A percentile compares a stretch with the other conserved stretches of the same genome.
Evolutionary conservation across 805 yeast genomes (phyloP).

Genomic region (Zygotorulaspora chibaensis): DNA sequence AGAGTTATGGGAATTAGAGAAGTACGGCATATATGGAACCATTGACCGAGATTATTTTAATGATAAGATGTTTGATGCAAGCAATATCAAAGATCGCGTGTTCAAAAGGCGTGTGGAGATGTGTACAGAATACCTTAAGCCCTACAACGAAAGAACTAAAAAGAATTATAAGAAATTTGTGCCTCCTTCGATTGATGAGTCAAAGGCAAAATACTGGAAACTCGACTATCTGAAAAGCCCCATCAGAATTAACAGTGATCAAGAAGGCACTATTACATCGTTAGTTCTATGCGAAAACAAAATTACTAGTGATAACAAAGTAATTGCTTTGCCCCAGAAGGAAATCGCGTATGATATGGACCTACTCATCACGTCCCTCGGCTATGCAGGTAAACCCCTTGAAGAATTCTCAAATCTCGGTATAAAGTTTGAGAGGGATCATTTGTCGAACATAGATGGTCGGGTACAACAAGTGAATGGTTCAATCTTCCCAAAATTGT

Average conservation of each 20-base stretch:
- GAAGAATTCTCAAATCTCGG: constrained; percentile 50
- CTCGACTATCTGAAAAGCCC: constrained; percentile 72
- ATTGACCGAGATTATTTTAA: constrained; percentile 38
- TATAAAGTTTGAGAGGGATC: constrained; percentile 49
- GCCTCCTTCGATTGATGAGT: constrained; percentile 14
- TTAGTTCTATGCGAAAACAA: constrained; percentile 19
- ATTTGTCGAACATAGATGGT: constrained; percentile 45
- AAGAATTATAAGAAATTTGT: constrained; percentile 25
- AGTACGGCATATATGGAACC: constrained; percentile 47
- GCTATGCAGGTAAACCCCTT: constrained; percentile 69
- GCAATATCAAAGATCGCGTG: constrained; percentile 42
- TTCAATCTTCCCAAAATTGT: constrained; percentile 45
- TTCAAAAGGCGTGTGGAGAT: constrained; percentile 64
- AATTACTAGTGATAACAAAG: constrained; percentile 21
- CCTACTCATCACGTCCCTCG: constrained; percentile 73
- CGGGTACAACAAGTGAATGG: constrained; percentile 35
- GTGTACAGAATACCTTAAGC: constrained; percentile 47
- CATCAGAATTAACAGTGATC: constrained; percentile 39
- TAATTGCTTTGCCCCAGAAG: constrained; percentile 25
- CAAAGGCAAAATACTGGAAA: constrained; percentile 47
- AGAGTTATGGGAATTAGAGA: constrained; percentile 64
- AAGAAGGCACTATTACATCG: constrained; percentile 37
- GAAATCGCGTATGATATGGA: constrained; percentile 45
- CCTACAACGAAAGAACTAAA: constrained; percentile 31
- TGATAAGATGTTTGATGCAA: constrained; percentile 23